Base-by-base conservation (phyloP, 2,329 filamentous ascomycete genomes). In the Fonsecaea pugnacius region DNA sequence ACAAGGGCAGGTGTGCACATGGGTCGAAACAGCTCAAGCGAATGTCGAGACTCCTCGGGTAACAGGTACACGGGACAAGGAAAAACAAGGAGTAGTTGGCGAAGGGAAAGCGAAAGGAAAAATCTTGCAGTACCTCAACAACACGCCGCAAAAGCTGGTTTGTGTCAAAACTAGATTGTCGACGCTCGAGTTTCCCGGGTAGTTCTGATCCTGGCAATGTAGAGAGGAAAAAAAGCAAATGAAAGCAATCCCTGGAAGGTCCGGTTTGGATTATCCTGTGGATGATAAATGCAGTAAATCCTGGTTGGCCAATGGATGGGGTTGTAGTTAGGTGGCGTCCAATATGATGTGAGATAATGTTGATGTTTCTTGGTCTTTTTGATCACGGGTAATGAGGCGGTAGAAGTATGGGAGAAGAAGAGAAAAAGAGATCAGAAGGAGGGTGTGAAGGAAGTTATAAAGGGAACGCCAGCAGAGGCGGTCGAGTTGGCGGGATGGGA, bases 61-160 rank as follows among this genome's bases (percentile, higher is more conserved):
- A 32, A 36, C 18, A 2, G 14, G 27, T 4, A 12, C 14, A 24
- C 27, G 38, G 43, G 32, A 10, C n/a, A 59, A 36, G 6, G 52
- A 14, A 40, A 52, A 59, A 59, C 2, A n/a, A 4, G 21, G 43
- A 18, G 40, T 24, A n/a, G 21, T 24, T 16, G 21, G 3, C 6
- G 38, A 38, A 52, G 35, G n/a, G 33, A 52, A 24, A 59, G n/a
- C 27, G 38, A 43, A 59, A 35, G 57, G 52, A 59, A 59, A 27
- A 59, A 27, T 27, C n/a, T 40, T 50, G 43, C 36, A 59, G 57
- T 59, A 59, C 57, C 57, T 59, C 57, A 59, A 59, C 57, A 59
- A 38, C 43, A 59, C 43, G 57, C 30, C 52, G 57, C 48, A 35
- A 52, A 52, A 36, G 40, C 55, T 38, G 55, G 40, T 38, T 58